Evolutionary conservation across 2,329 filamentous ascomycete genomes (phyloP), one percentile per base, ranked within the genome.

Genomic region (Paecilomyces fulvus): DNA sequence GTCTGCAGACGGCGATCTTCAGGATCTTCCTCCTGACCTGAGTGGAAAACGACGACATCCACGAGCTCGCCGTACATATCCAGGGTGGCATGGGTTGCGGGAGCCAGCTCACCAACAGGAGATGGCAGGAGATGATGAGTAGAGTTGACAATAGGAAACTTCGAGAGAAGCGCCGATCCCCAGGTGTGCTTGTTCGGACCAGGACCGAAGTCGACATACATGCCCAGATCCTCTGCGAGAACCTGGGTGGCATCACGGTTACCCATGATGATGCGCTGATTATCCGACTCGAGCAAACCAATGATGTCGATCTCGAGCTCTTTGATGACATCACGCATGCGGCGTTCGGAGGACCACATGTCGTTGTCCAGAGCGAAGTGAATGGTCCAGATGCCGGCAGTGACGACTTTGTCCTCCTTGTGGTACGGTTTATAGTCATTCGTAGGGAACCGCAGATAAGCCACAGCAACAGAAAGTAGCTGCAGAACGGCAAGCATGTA

Each of bases 141-240:
- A 1, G 90, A 96, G 75, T 97, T 96, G 58, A 99, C 74, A 66
- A 99, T 99, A 3, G 94, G 94, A 78, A 97, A 99, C 70, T 97
- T 97, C 65, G 91, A 96, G 3, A 99, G 81, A 49, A 99, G 80
- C 21, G 92, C 94, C 9, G 87, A 84, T 53, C 94, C 94, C 94
- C 94, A 99, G 0, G 94, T 99, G 77, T 99, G 94, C 77, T 97
- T 99, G 81, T 99, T 96, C 6, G 94, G 94, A 1, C 94, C 94
- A 30, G 94, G 94, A 55, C 94, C 94, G 67, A 91, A 96, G 76
- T 99, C 94, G 52, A 95, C 92, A 68, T 96, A 99, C 94, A 99
- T 99, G 64, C 94, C 94, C 10, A 99, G 82, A 63, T 99, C 92
- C 71, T 97, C 92, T 20, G 94, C 92, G 8, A 99, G 82, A 74